A percentile compares a stretch with the other conserved stretches of the same genome.
Conservation (phyloP, 176 grass and related monocot species). For the Carex cristatella region DNA sequence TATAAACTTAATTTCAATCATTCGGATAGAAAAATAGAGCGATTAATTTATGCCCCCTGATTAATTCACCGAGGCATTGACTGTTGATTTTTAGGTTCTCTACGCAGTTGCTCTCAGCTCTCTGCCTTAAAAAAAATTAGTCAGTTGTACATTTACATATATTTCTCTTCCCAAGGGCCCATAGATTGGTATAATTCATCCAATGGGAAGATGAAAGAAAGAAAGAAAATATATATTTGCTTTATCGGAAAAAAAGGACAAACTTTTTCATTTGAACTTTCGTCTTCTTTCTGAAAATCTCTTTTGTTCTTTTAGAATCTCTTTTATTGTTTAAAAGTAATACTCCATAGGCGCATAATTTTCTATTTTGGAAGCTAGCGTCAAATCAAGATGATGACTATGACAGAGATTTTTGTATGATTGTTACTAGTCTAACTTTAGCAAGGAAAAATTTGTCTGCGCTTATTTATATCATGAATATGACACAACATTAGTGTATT, state of each 20-base stretch:
- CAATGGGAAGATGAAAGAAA: background rate
- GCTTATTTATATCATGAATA: background rate
- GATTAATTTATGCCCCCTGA: background rate
- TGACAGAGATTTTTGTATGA: background rate
- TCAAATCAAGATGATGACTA: conserved; percentile 6
- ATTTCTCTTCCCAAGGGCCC: background rate
- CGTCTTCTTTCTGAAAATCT: background rate
- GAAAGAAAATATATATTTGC: background rate
- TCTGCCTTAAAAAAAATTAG: background rate
- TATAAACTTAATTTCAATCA: background rate
- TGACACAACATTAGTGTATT: background rate
- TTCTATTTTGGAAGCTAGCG: background rate
- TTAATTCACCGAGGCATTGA: conserved; percentile 8
- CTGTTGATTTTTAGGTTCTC: background rate
- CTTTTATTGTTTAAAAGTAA: background rate
- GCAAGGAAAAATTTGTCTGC: background rate
- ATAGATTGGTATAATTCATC: background rate
- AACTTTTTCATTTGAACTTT: background rate
- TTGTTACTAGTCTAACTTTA: background rate
- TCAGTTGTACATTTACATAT: background rate
- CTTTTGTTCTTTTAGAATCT: background rate
- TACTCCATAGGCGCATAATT: background rate
- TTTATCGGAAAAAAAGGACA: background rate
- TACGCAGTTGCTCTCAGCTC: background rate
- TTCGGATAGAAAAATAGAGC: background rate